Evolutionary conservation across 2,329 filamentous ascomycete genomes (phyloP), one percentile per base, ranked within the genome.

Genomic region (Nemania diffusa): DNA sequence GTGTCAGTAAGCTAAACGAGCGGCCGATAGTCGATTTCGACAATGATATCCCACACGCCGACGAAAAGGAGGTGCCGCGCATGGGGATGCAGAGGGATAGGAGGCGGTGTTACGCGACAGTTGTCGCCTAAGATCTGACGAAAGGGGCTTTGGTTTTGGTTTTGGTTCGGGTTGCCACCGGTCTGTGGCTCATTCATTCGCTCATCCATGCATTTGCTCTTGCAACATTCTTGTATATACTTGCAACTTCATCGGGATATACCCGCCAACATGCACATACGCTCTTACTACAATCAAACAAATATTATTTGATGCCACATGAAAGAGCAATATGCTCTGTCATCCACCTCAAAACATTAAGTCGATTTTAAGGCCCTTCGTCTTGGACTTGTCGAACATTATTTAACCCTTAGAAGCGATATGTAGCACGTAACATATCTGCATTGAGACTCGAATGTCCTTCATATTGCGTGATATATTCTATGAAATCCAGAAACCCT

Each of bases 1-100:
- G 51, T 81, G 79, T 68, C 58, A 75, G 64, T 78, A 70, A 62
- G 22, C 13, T n/a, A 27, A 22, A 7, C 40, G 40, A 61, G 13
- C n/a, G 50, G 37, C 17, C 59, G 51, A 34, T 24, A 11, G 6
- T 44, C 42, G 51, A 42, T 32, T 2, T 52, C 34, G 22, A 52
- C 32, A 17, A 20, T 44, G 46, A 55, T 27, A 34, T 29, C 26
- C 22, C 24, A 40, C 26, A 27, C 15, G 42, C 42, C 51, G 24
- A 51, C 42, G 56, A 24, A 51, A 37, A 44, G 20, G 5, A 37
- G 11, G 24, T 29, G 52, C 20, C 26, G 57, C 26, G 34, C 27
- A 22, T 26, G 24, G 32, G 44, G 22, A 51, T 24, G 57, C 5
- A 17, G 8, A 26, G 34, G 13, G 17, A 24, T 37, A 13, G 34